These are phyloP conservation scores for Pichia sp. DNA, from an alignment of 1,139 yeast genomes.

Conservation along the genomic window DNA sequence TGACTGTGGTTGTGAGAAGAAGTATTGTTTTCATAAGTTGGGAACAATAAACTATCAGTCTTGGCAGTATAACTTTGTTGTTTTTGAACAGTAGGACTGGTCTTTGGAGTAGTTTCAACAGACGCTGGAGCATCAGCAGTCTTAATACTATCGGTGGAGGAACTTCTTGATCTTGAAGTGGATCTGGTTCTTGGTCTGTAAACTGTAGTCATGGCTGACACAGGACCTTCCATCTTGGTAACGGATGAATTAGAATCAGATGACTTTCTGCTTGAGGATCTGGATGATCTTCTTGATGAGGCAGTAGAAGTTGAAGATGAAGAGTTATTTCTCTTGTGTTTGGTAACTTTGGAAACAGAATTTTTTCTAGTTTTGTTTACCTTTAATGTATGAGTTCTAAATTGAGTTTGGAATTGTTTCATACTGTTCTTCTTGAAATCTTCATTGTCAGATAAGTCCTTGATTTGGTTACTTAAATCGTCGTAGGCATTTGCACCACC, in stretches of 20 bases:
- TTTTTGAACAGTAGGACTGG: neutral
- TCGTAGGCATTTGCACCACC: slow-evolving; percentile 8
- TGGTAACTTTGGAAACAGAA: slow-evolving; percentile 11
- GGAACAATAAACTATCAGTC: neutral
- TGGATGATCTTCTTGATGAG: slow-evolving; percentile 1
- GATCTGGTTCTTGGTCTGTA: slow-evolving; percentile 12
- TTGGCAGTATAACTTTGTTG: neutral
- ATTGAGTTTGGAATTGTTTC: slow-evolving; percentile 12
- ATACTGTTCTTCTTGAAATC: neutral
- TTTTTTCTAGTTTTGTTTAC: slow-evolving; percentile 14
- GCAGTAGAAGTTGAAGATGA: neutral
- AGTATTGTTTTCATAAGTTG: neutral
- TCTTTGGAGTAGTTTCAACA: slow-evolving; percentile 12
- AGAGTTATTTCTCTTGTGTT: neutral
- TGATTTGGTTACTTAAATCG: slow-evolving; percentile 10
- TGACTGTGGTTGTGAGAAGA: neutral
- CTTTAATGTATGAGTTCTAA: slow-evolving; percentile 10
- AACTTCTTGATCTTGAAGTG: slow-evolving; percentile 5
- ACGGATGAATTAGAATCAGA: slow-evolving; percentile 2
- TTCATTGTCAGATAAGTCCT: slow-evolving; percentile 5
- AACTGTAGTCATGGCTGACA: slow-evolving; percentile 4
- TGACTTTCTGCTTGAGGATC: slow-evolving; percentile 5
- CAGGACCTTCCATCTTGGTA: neutral
- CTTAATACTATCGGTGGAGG: slow-evolving; percentile 11
- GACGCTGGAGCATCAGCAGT: slow-evolving; percentile 21